A percentile compares a stretch with the other conserved stretches of the same genome.
Evolutionary conservation across 495 filamentous ascomycete species (phyloP).

Genomic region (Melanomma pulvis-pyrius): DNA sequence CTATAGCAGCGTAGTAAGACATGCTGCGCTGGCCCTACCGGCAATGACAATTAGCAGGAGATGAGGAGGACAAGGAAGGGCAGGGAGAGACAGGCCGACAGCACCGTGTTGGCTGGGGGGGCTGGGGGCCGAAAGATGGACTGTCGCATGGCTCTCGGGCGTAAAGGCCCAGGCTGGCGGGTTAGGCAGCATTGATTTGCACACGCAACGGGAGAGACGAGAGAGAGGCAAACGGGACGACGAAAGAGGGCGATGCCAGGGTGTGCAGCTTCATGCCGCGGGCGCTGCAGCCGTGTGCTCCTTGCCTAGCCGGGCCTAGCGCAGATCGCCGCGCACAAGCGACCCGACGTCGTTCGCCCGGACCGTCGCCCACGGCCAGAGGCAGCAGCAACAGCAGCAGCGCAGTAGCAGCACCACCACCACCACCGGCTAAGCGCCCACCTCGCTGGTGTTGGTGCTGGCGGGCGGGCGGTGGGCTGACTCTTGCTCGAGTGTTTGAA

Average conservation of each 20-base stretch:
- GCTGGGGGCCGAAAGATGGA: constrained; percentile 11
- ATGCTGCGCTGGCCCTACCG: constrained; percentile 20
- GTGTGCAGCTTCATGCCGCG: background rate
- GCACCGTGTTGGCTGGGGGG: background rate
- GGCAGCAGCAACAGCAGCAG: too few species aligned
- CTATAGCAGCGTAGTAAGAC: constrained; percentile 15
- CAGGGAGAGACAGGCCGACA: constrained; percentile 1
- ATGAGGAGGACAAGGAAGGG: background rate
- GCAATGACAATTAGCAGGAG: constrained; percentile 13
- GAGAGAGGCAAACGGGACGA: background rate
- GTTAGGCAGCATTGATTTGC: constrained; percentile 29
- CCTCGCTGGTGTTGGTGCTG: too few species aligned
- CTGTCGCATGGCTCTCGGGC: constrained; percentile 10
- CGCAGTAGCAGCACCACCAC: too few species aligned
- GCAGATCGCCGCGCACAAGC: background rate
- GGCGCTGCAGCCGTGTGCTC: constrained; percentile 13
- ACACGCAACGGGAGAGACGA: background rate
- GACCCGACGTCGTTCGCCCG: background rate
- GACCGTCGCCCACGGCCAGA: too few species aligned
- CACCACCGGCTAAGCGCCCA: too few species aligned
- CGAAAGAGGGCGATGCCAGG: background rate
- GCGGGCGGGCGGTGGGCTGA: constrained; percentile 5
- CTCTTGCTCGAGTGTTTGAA: background rate
- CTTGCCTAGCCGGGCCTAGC: background rate
- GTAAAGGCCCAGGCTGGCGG: constrained; percentile 15